These are phyloP conservation scores for Myriosclerotinia scirpicola DNA, from an alignment of 2,329 filamentous ascomycete genomes.

Conservation along the genomic window DNA sequence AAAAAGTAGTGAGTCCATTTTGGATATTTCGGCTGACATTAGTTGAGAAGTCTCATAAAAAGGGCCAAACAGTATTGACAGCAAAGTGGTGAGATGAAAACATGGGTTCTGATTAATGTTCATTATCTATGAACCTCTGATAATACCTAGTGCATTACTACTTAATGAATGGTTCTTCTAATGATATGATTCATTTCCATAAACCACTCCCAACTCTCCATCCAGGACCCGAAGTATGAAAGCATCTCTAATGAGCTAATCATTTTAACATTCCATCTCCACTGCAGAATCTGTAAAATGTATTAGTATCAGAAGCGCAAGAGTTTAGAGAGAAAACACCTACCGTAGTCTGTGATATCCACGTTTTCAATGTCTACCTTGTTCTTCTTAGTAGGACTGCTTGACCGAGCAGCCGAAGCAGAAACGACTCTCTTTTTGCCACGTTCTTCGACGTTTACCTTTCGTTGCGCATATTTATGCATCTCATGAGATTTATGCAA, in stretches of 20 bases:
- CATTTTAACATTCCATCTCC: not conserved
- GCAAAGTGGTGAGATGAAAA: not conserved
- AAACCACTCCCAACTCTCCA: not conserved
- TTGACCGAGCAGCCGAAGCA: not conserved
- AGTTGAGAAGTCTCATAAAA: too few relatives aligned
- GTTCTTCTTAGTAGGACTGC: constrained; percentile 14
- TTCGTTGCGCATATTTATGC: not conserved
- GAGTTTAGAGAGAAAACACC: not conserved
- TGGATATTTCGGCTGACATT: too few relatives aligned
- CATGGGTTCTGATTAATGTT: not conserved
- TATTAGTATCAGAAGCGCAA: not conserved
- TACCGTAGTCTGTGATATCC: not conserved
- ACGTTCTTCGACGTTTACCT: not conserved
- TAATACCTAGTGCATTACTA: not conserved
- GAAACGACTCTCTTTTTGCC: constrained; percentile 13
- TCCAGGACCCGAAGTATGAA: not conserved
- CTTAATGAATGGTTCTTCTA: not conserved
- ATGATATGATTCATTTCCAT: not conserved
- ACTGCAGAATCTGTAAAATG: not conserved
- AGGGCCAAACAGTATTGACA: too few relatives aligned
- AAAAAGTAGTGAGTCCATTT: too few relatives aligned
- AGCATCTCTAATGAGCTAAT: not conserved
- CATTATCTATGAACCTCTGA: not conserved
- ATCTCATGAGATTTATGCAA: not conserved
- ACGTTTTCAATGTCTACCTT: not conserved